Evolutionary conservation across 805 yeast species (phyloP).

Genomic region (Kluyveromyces siamensis): DNA sequence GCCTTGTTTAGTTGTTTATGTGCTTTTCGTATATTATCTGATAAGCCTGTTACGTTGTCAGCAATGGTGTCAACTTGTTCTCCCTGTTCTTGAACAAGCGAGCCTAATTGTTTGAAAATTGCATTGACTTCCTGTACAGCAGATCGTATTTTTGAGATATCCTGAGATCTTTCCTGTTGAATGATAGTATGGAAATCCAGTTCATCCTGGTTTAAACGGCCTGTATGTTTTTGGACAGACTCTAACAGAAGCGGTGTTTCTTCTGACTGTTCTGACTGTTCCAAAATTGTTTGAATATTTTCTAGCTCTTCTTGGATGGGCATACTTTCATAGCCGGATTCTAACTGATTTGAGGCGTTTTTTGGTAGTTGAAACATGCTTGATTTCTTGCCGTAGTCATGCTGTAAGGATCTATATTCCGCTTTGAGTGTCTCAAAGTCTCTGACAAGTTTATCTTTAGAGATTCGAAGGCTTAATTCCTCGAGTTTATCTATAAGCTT

Average conservation of each 20-base stretch:
- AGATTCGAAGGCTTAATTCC: slow-evolving; percentile 4
- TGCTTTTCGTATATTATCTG: slow-evolving; percentile 60
- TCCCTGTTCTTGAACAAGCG: slow-evolving; percentile 77
- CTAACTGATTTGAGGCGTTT: slow-evolving; percentile 8
- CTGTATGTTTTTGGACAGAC: slow-evolving; percentile 25
- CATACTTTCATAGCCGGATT: slow-evolving; percentile 16
- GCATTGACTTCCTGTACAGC: slow-evolving; percentile 82
- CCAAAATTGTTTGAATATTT: slow-evolving; percentile 4
- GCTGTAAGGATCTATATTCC: slow-evolving; percentile 34
- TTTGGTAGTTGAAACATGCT: slow-evolving; percentile 5
- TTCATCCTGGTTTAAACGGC: slow-evolving; percentile 36
- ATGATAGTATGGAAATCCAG: slow-evolving; percentile 54
- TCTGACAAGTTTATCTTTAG: slow-evolving; percentile 34
- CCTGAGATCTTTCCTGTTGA: slow-evolving; percentile 65
- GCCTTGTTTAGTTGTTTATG: slow-evolving; percentile 64
- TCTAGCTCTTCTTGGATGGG: slow-evolving; percentile 16
- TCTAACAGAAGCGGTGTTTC: slow-evolving; percentile 16
- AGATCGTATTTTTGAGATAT: slow-evolving; percentile 59
- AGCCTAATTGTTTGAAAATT: slow-evolving; percentile 73
- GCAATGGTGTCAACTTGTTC: slow-evolving; percentile 77
- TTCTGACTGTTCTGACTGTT: slow-evolving; percentile 3
- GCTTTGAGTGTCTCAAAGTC: slow-evolving; percentile 48
- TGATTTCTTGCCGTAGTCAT: slow-evolving; percentile 42
- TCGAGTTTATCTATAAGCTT: slow-evolving; percentile 13
- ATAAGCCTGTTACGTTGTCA: slow-evolving; percentile 58